Evolutionary conservation across 441 rosid genomes (phyloP).

Genomic region (Daphne laureola): DNA sequence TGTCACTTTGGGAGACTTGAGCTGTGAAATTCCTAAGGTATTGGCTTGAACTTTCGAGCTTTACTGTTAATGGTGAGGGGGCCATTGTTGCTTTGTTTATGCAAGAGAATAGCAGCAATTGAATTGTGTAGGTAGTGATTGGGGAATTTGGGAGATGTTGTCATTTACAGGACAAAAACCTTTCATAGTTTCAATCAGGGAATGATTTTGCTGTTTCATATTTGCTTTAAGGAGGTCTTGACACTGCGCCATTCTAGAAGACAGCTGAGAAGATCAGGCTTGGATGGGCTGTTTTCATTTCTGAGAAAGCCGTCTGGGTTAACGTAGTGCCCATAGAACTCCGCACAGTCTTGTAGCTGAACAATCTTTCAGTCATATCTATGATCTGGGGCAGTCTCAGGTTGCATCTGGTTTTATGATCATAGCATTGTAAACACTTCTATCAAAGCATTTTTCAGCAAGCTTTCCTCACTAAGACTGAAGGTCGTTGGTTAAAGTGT

Average conservation of each 20-base stretch:
- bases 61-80: slow-evolving; percentile 10
- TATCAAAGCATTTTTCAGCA: slow-evolving; percentile 9
- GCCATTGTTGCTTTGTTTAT: slow-evolving; percentile 23
- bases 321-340: slow-evolving; percentile 19
- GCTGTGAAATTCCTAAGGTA: slow-evolving; percentile 11
- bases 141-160: slow-evolving; percentile 8
- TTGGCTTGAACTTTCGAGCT: slow-evolving; percentile 13
- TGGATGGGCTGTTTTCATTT: slow-evolving; percentile 24
- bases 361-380: slow-evolving; percentile 8
- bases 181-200: slow-evolving; percentile 19
- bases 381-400: slow-evolving; percentile 13
- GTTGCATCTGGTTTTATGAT: slow-evolving; percentile 12
- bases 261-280: slow-evolving; percentile 23
- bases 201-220: slow-evolving; percentile 21
- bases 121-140: slow-evolving; percentile 16
- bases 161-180: slow-evolving; percentile 11
- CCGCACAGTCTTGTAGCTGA: slow-evolving; percentile 13
- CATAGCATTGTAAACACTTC: slow-evolving; percentile 5
- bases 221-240: slow-evolving; percentile 22
- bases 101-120: slow-evolving; percentile 35
- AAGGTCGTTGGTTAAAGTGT: slow-evolving; percentile 14
- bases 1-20: slow-evolving; percentile 18
- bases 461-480: slow-evolving; percentile 9
- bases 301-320: slow-evolving; percentile 26
- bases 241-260: slow-evolving; percentile 21